phyloP scores from a whole-genome alignment of 78 protist genomes.

The Acrasis kona region DNA sequence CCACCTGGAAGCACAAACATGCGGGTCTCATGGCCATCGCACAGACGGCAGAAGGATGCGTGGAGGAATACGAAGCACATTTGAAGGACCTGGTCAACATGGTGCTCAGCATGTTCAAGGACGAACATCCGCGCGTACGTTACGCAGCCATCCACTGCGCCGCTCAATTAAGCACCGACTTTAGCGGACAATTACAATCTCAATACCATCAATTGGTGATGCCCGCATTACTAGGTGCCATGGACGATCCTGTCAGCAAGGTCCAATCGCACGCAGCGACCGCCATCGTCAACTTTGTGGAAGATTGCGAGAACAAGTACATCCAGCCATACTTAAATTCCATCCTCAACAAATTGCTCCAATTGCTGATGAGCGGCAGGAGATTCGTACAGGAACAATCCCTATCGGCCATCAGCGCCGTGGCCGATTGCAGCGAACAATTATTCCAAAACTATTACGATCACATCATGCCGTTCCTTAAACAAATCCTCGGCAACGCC shows the following conservation, averaged over 20 bases:
- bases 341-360: not conserved
- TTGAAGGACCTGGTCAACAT: not conserved
- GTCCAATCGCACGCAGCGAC: not conserved
- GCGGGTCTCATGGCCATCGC: not conserved
- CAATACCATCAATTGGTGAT: not conserved
- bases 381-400: conserved; percentile 9
- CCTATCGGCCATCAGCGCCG: conserved; percentile 8
- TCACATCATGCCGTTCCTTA: not conserved
- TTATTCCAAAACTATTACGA: not conserved
- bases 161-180: not conserved
- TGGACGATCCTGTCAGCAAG: not conserved
- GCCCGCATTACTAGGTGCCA: not conserved
- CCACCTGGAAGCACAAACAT: not conserved
- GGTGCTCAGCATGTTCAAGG: not conserved
- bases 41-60: not conserved
- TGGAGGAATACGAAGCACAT: not conserved
- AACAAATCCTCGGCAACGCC: not conserved
- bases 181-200: not conserved
- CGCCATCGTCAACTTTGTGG: not conserved
- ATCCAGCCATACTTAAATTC: not conserved
- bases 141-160: not conserved
- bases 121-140: not conserved
- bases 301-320: not conserved
- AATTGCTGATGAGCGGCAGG: not conserved
- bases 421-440: not conserved